A percentile compares a stretch with the other conserved stretches of the same genome.
phyloP scores from a whole-genome alignment of 2,329 filamentous ascomycete genomes.

The Pestalotiopsis sp. region DNA sequence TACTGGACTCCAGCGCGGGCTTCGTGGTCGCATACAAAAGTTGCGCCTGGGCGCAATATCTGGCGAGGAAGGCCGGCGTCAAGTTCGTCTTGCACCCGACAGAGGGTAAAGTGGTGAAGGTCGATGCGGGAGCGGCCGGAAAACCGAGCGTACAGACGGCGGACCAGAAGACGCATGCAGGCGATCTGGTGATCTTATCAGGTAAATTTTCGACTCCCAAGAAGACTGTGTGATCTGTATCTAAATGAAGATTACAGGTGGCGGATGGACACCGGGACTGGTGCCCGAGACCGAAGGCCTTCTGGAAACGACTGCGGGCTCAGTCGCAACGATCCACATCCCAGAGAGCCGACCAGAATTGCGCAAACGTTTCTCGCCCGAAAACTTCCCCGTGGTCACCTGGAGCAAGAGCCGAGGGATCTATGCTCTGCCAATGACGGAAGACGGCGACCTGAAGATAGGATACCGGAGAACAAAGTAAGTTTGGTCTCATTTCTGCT shows the following conservation, averaged over 20 bases:
- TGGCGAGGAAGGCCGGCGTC: constrained; percentile 42
- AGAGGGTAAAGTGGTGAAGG: constrained; percentile 33
- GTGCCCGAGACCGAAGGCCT: constrained; percentile 42
- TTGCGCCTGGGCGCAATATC: constrained; percentile 46
- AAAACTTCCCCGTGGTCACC: constrained; percentile 48
- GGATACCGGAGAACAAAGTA: constrained; percentile 52
- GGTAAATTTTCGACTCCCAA: background rate
- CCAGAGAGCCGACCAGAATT: constrained; percentile 36
- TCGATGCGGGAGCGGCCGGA: constrained; percentile 19
- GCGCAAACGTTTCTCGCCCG: constrained; percentile 41
- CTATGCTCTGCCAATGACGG: constrained; percentile 50
- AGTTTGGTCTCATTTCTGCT: background rate
- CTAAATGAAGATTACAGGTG: background rate
- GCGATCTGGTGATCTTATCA: constrained; percentile 29
- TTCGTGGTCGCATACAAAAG: constrained; percentile 48
- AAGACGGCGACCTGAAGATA: constrained; percentile 48
- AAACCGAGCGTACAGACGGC: constrained; percentile 33
- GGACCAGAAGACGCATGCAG: background rate
- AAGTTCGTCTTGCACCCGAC: constrained; percentile 39
- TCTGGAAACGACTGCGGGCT: constrained; percentile 51
- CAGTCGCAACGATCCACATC: constrained; percentile 45
- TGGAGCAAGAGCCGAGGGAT: constrained; percentile 40
- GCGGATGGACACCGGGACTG: constrained; percentile 44
- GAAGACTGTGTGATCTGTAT: background rate
- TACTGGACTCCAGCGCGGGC: constrained; percentile 50